Conservation (phyloP, 108 stramenopile genomes). For the Conticribra guillardii region DNA sequence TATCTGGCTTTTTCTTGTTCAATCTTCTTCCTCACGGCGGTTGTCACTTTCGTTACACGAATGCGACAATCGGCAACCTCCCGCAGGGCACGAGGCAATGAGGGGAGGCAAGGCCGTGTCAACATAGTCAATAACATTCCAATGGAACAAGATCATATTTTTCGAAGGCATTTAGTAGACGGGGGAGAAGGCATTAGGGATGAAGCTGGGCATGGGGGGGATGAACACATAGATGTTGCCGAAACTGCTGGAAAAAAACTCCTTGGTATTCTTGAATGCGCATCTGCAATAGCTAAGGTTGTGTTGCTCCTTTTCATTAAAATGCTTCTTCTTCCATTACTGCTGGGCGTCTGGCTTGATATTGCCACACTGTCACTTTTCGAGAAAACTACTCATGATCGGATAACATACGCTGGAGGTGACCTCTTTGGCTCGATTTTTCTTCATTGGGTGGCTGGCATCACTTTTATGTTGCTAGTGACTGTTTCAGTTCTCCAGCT, state of each 20-base stretch:
- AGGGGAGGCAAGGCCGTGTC: not conserved
- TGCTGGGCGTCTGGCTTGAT: constrained; percentile 81
- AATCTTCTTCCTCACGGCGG: constrained; percentile 31
- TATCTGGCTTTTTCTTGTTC: constrained; percentile 30
- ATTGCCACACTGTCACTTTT: constrained; percentile 68
- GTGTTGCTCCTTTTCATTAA: constrained; percentile 84
- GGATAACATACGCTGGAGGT: constrained; percentile 67
- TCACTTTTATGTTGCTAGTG: constrained; percentile 97
- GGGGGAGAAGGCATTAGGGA: constrained; percentile 2
- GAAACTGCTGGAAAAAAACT: constrained; percentile 36
- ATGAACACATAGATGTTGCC: constrained; percentile 32
- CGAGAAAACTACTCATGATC: constrained; percentile 52
- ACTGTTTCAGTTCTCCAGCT: constrained; percentile 94
- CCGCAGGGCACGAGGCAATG: not conserved
- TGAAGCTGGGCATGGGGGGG: constrained; percentile 14
- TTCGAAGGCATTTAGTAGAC: too few relatives aligned
- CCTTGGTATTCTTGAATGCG: constrained; percentile 57
- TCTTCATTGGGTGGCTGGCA: constrained; percentile 92
- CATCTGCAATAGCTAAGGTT: constrained; percentile 74
- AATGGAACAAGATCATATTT: not conserved
- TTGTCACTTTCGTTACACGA: constrained; percentile 4
- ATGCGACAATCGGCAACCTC: not conserved
- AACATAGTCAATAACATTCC: constrained; percentile 1
- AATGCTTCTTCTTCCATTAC: constrained; percentile 82
- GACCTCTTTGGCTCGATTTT: constrained; percentile 80